phyloP scores from a whole-genome alignment of 352 stramenopile genomes.

The Globisporangium orthogonon region DNA sequence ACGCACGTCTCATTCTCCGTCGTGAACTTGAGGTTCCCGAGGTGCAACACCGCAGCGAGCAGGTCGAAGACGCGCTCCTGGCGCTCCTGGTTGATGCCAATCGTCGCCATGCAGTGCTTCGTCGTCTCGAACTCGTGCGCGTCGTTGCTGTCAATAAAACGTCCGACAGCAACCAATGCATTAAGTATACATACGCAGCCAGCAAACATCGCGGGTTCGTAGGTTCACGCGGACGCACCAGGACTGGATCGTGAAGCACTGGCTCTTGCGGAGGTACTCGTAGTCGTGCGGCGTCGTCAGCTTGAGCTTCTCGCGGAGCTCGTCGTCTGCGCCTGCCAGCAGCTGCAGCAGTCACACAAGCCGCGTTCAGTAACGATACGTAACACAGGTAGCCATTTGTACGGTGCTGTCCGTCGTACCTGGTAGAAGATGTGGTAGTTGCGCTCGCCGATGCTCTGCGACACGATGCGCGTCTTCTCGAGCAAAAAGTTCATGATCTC shows the following conservation, averaged over 20 bases:
- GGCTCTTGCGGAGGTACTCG: slow-evolving; percentile 84
- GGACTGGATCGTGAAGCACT: slow-evolving; percentile 77
- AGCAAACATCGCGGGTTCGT: too few relatives aligned
- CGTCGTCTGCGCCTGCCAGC: slow-evolving; percentile 70
- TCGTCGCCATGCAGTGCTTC: slow-evolving; percentile 80
- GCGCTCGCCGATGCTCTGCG: slow-evolving; percentile 86
- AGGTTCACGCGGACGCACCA: slow-evolving; percentile 22
- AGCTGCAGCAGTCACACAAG: slow-evolving; percentile 24
- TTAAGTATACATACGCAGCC: neutral
- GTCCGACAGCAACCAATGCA: neutral
- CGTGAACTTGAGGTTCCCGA: slow-evolving; percentile 85
- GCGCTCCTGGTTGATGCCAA: slow-evolving; percentile 76
- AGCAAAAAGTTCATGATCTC: slow-evolving; percentile 90
- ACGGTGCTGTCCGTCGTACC: slow-evolving; percentile 20
- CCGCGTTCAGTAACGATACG: neutral
- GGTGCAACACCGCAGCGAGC: slow-evolving; percentile 77
- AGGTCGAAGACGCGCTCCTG: slow-evolving; percentile 86
- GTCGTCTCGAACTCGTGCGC: slow-evolving; percentile 82
- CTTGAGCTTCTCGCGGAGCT: slow-evolving; percentile 54
- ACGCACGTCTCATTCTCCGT: slow-evolving; percentile 81
- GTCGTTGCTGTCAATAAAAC: slow-evolving; percentile 31
- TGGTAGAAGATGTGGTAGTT: slow-evolving; percentile 99
- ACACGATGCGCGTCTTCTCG: slow-evolving; percentile 89
- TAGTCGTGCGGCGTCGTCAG: slow-evolving; percentile 76
- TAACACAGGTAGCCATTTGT: neutral